Evolutionary conservation across 495 filamentous ascomycete species (phyloP).

Genomic region (Apodospora peruviana): DNA sequence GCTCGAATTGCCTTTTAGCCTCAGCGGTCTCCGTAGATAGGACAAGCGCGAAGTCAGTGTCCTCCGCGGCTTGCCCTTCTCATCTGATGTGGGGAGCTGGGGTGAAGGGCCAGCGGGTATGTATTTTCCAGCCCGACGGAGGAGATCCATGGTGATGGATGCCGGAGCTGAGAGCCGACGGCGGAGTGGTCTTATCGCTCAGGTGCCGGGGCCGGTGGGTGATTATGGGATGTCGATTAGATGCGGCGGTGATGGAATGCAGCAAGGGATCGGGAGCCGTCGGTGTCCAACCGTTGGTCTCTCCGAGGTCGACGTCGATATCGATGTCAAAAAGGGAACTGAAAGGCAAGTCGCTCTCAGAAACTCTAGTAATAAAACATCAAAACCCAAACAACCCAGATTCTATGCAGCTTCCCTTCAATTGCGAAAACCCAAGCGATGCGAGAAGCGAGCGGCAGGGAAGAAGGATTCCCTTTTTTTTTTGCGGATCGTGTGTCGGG

Average conservation of each 20-base stretch:
- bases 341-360: background rate
- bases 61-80: conserved; percentile 31
- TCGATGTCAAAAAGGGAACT: no score
- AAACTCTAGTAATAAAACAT: background rate
- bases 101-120: conserved; percentile 33
- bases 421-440: conserved; percentile 6
- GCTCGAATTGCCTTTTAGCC: conserved; percentile 88
- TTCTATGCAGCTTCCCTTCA: background rate
- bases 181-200: conserved; percentile 5
- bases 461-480: conserved; percentile 12
- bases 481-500: background rate
- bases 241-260: background rate
- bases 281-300: no score
- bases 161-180: conserved; percentile 14
- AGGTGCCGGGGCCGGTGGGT: background rate
- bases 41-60: conserved; percentile 53
- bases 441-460: conserved; percentile 20
- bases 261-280: background rate
- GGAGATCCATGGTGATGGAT: conserved; percentile 46
- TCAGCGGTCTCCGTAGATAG: conserved; percentile 83
- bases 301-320: background rate
- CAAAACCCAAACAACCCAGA: background rate
- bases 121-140: conserved; percentile 47
- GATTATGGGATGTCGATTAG: background rate
- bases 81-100: conserved; percentile 39